These are phyloP conservation scores for Apiotrichum sp. DNA, from an alignment of 1,284 basidiomycete genomes.

Conservation along the genomic window DNA sequence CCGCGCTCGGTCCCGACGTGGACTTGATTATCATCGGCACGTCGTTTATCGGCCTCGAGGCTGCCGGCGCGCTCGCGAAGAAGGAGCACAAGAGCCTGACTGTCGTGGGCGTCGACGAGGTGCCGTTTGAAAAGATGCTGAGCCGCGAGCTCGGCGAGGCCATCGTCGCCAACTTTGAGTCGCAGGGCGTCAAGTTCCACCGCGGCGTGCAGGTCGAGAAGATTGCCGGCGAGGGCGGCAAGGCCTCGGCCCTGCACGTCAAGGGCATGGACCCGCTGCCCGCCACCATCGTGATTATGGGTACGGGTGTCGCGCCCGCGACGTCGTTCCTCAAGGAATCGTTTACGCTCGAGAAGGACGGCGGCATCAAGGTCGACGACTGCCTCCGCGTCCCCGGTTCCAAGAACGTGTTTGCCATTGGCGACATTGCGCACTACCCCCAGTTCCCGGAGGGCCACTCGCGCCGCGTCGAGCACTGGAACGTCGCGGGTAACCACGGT, in stretches of 20 bases:
- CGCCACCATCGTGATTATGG: slow-evolving; percentile 79
- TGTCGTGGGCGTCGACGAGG: slow-evolving; percentile 77
- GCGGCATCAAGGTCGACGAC: slow-evolving; percentile 75
- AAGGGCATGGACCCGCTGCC: slow-evolving; percentile 61
- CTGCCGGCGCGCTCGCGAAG: slow-evolving; percentile 67
- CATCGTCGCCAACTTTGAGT: slow-evolving; percentile 73
- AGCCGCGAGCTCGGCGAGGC: slow-evolving; percentile 75
- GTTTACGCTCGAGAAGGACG: slow-evolving; percentile 64
- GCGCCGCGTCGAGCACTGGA: slow-evolving; percentile 26
- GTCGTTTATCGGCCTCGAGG: slow-evolving; percentile 91
- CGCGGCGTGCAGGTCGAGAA: slow-evolving; percentile 68
- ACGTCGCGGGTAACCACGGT: slow-evolving; percentile 80
- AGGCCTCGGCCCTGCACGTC: slow-evolving; percentile 53
- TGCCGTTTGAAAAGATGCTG: slow-evolving; percentile 74
- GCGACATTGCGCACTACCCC: slow-evolving; percentile 82
- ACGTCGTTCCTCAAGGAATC: slow-evolving; percentile 73
- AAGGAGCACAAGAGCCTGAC: slow-evolving; percentile 61
- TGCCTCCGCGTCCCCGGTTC: slow-evolving; percentile 62
- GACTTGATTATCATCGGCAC: slow-evolving; percentile 79
- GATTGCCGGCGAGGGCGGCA: slow-evolving; percentile 51
- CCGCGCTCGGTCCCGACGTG: slow-evolving; percentile 57
- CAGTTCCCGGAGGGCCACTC: slow-evolving; percentile 50
- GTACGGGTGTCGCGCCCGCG: slow-evolving; percentile 80
- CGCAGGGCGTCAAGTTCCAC: slow-evolving; percentile 76
- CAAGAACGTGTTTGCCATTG: slow-evolving; percentile 72